Conservation (phyloP, 306 rosid genomes). For the Cercis canadensis region DNA sequence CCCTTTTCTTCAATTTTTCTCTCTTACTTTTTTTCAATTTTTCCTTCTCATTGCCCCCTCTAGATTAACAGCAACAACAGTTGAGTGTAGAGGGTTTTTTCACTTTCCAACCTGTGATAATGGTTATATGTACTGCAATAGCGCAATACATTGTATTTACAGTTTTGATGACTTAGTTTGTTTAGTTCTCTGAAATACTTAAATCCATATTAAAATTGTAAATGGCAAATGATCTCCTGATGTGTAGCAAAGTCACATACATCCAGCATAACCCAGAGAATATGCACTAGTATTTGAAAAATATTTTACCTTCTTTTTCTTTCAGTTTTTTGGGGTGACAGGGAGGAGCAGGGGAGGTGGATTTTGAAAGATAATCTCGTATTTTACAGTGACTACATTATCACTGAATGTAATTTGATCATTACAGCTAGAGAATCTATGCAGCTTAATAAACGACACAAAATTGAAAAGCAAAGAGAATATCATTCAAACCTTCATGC, state of each 20-base stretch:
- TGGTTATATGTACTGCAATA: constrained; percentile 37
- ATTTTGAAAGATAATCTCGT: not conserved
- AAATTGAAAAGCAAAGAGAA: constrained; percentile 25
- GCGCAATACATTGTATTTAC: constrained; percentile 35
- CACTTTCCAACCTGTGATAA: constrained; percentile 18
- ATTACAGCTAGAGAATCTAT: constrained; percentile 28
- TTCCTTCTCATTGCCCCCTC: constrained; percentile 5
- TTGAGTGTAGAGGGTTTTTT: constrained; percentile 15
- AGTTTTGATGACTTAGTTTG: constrained; percentile 40
- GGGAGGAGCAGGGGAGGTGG: not conserved
- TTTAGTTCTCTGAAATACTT: constrained; percentile 27
- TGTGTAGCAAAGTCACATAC: constrained; percentile 2
- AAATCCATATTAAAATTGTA: constrained; percentile 6
- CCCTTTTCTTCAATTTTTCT: constrained; percentile 14
- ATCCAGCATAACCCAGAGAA: not conserved
- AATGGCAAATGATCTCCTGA: constrained; percentile 19
- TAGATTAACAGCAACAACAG: constrained; percentile 15
- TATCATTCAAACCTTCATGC: constrained; percentile 21
- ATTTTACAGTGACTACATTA: constrained; percentile 22
- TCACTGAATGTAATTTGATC: not conserved
- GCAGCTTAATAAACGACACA: constrained; percentile 33
- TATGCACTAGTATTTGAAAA: not conserved
- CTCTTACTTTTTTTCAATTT: constrained; percentile 4
- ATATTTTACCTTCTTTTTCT: not conserved
- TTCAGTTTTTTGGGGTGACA: not conserved